Base-by-base conservation (phyloP, 768 basidiomycete genomes). In the Xerocomellus dryophilus region DNA sequence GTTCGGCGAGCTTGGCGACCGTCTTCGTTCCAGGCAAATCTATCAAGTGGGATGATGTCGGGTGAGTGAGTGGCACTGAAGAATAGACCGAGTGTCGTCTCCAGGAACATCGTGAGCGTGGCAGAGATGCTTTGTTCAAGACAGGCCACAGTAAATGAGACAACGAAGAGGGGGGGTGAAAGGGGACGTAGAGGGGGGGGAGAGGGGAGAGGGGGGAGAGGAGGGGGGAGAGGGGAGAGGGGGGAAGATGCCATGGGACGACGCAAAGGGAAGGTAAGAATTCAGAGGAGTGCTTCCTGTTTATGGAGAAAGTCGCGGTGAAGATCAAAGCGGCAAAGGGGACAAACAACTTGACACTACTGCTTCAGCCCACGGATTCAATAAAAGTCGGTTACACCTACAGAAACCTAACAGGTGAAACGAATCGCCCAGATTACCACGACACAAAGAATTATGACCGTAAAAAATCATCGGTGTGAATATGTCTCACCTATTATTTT, bases 401-500 rank as follows among this genome's bases (percentile, higher is more conserved):
- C 50, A 36, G 17, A 2, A 47, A 9, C 11, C 0, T 23, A 41
- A n/a, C 17, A 11, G 14, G 21, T 21, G 8, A 31, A 36, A 23
- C 0, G 9, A n/a, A 1, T 2, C 15, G 8, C 15, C 15, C 4
- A 40, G 9, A 20, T 14, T 27, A 29, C 29, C 4, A 2, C 10
- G 23, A 31, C 7, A 44, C n/a, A 31, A 12, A 2, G 9, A 29
- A 34, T 45, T 46, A 7, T 8, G 5, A 43, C 25, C 41, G 41
- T 31, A 34, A 7, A 41, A 38, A 41, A 21, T 44, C 10, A 14
- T 53, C 34, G 20, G 40, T 32, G 23, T 23, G 42, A 25, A 32
- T 14, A 43, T 64, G 60, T 60, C 57, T 67, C 53, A 57, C 6
- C 42, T 53, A 35, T 65, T 59, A 40, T 56, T 47, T 38, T 51